phyloP scores from a whole-genome alignment of 192 early-diverging fungal genomes.

The Coemansia umbellata region DNA sequence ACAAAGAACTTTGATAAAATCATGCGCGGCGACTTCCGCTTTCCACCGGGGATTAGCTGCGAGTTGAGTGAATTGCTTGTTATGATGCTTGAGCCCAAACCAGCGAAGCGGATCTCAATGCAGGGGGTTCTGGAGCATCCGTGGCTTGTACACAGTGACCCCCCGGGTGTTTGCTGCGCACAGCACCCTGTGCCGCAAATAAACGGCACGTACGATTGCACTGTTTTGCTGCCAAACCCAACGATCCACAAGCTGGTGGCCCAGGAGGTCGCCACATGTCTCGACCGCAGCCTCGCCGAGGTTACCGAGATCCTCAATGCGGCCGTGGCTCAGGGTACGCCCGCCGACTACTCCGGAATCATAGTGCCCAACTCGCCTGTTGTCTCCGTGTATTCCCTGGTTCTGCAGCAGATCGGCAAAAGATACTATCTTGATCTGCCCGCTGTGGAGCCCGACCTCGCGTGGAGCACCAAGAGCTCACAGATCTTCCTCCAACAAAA shows the following conservation, averaged over 20 bases:
- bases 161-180: slow-evolving; percentile 18
- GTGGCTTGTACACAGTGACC: slow-evolving; percentile 19
- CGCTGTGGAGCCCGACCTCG: background rate
- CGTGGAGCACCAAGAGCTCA: background rate
- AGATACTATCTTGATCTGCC: slow-evolving; percentile 42
- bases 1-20: slow-evolving; percentile 55
- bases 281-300: slow-evolving; percentile 35
- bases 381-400: slow-evolving; percentile 46
- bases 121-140: slow-evolving; percentile 22
- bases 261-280: slow-evolving; percentile 33
- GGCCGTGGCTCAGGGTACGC: slow-evolving; percentile 21
- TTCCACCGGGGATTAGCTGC: slow-evolving; percentile 34
- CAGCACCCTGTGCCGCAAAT: slow-evolving; percentile 7
- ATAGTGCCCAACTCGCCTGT: slow-evolving; percentile 50
- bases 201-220: background rate
- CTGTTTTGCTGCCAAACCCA: slow-evolving; percentile 17
- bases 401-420: slow-evolving; percentile 45
- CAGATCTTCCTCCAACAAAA: background rate
- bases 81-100: slow-evolving; percentile 46
- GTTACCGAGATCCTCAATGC: slow-evolving; percentile 22
- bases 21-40: slow-evolving; percentile 50
- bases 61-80: slow-evolving; percentile 40
- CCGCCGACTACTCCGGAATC: background rate
- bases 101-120: slow-evolving; percentile 33
- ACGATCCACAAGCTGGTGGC: slow-evolving; percentile 17